These are phyloP conservation scores for Spergularia bocconei DNA, from an alignment of 148 eudicot genomes.

Conservation along the genomic window DNA sequence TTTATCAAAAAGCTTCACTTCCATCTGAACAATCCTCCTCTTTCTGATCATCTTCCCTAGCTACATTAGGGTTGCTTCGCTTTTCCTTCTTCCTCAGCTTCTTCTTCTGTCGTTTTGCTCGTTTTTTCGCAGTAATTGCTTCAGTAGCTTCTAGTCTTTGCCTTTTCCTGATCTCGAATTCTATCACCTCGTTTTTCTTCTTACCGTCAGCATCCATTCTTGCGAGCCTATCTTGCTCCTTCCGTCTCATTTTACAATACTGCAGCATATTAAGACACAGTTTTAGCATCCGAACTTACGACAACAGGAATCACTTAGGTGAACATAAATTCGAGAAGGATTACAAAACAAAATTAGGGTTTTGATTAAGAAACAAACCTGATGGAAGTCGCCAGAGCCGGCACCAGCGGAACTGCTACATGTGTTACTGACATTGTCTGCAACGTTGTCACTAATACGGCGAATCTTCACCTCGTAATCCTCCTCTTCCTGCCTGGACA, in stretches of 20 bases:
- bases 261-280: slow-evolving; percentile 32
- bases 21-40: slow-evolving; percentile 45
- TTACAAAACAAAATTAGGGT: too few relatives aligned
- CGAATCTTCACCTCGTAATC: too few relatives aligned
- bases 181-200: slow-evolving; percentile 73
- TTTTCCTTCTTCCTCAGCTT: slow-evolving; percentile 73
- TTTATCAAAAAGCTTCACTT: slow-evolving; percentile 42
- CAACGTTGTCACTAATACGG: too few relatives aligned
- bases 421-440: too few relatives aligned
- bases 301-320: background rate
- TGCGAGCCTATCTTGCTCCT: slow-evolving; percentile 86
- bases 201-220: slow-evolving; percentile 86
- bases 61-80: slow-evolving; percentile 36
- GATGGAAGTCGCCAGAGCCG: too few relatives aligned
- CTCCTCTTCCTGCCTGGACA: too few relatives aligned
- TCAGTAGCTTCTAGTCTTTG: slow-evolving; percentile 83
- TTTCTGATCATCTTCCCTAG: slow-evolving; percentile 39
- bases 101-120: slow-evolving; percentile 84
- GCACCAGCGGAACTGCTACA: too few relatives aligned
- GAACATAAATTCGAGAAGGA: too few relatives aligned
- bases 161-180: slow-evolving; percentile 69
- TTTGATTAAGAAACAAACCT: too few relatives aligned
- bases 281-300: slow-evolving; percentile 9
- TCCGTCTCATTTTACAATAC: slow-evolving; percentile 98
- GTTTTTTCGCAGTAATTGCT: slow-evolving; percentile 90